Evolutionary conservation across 1,284 basidiomycete species (phyloP), one percentile per base, ranked within the genome.

Genomic region (Cryptococcus wingfieldii): DNA sequence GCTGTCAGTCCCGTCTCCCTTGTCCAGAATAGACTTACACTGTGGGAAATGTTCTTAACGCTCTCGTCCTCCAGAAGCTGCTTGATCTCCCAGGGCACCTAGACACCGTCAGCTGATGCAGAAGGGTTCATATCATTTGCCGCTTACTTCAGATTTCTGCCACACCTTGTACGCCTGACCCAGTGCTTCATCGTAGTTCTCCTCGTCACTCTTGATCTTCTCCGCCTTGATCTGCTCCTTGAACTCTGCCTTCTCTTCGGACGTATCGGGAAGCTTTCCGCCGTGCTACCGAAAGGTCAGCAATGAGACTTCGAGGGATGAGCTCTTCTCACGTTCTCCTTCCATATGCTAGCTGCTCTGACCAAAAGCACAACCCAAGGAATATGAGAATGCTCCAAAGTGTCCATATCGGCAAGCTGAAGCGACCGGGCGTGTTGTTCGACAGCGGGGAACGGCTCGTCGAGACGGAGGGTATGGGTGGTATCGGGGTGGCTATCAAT

Each of bases 171-270:
- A 88, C 0, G 87, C 86, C 74, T 93, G 86, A 2, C 85, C 81
- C 62, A 88, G 83, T 1, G 92, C 93, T 75, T 96, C 93, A 63
- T 97, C 94, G 72, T 93, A 92, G 78, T 98, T 98, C 78, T 98
- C 95, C 67, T 95, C 90, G 73, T 98, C 95, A 0, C 78, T 68
- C 66, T 91, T 90, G 57, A 81, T 72, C 31, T 61, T 59, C 52
- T 62, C 67, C 37, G 54, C 60, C 31, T 59, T 64, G 18, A 71
- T 51, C 23, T 65, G 60, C 50, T 83, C 79, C 70, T 92, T 90
- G 79, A 98, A 95, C 19, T 83, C 84, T 58, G 86, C 81, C 65
- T 89, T 86, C 66, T 96, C 89, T 0, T 80, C 81, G 34, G 80
- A 79, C 0, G 82, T 84, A 59, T 51, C 43, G 12, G 71, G 67